Base-by-base conservation (phyloP, 305 asterid genomes). In the Rubia tinctorum region DNA sequence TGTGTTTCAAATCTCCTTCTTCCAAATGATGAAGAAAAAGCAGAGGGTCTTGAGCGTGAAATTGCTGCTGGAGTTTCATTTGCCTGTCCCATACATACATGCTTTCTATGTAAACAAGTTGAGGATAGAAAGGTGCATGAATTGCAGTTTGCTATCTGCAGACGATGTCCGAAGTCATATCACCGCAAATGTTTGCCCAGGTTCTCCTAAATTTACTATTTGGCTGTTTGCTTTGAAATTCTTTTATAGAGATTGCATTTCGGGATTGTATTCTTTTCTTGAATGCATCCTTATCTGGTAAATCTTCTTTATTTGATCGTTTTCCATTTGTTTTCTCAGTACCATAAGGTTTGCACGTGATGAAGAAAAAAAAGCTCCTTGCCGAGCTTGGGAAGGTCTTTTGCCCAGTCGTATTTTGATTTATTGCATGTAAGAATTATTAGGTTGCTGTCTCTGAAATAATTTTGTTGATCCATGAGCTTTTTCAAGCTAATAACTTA, bases 171-270 rank as follows among this genome's bases (percentile, higher is more conserved):
- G 42, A 90, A 72, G 82, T 90, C 91, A 73, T 90, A 88, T 76
- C 96, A 88, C 49, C 81, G 90, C 76, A 87, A 88, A 88, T 90
- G 96, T 83, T 84, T 90, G 80, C 96, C 94, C 72, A 87, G 91
- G 94, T 90, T 76, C 68, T 71, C 68, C 40, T 74, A 69, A 75
- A 71, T 44, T 70, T 75, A 56, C 34, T 11, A 43, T 65, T 83
- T 47, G 69, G 55, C 34, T 59, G 5, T 55, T 67, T 40, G 40
- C 43, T 65, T 72, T 56, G 74, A 67, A 74, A 58, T 40, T 43
- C 12, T 7, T 55, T 25, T 18, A 18, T 22, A 53, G 34, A 30
- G 18, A 6, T 18, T 18, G 22, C n/a, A 53, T 17, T 53, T 53
- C 4, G n/a, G 59, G 59, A 53, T 53, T 53, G 25, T n/a, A 55